These are phyloP conservation scores for Puccinia triticina DNA, from an alignment of 1,284 basidiomycete species.

Conservation along the genomic window DNA sequence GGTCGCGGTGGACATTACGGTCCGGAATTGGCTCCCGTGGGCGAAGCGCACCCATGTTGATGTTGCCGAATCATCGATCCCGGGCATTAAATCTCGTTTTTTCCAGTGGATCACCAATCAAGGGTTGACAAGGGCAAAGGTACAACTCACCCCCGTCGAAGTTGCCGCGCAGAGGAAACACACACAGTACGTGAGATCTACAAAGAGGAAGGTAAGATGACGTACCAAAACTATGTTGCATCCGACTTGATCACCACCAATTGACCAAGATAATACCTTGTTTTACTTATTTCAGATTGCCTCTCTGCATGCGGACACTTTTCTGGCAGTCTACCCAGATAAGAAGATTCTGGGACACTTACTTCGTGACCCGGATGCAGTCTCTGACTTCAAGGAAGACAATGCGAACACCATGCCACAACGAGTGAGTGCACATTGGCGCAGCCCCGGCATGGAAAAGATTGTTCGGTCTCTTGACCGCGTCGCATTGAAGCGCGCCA, in stretches of 20 bases:
- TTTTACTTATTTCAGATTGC: constrained; percentile 5
- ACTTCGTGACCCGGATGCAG: constrained; percentile 9
- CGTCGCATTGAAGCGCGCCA: not conserved
- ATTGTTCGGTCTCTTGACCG: not conserved
- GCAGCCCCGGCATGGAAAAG: not conserved
- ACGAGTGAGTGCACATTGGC: not conserved
- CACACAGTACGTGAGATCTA: not conserved
- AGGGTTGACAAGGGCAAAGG: not conserved
- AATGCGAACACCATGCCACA: not conserved
- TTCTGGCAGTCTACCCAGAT: not conserved
- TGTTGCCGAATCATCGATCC: not conserved
- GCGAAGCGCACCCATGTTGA: not conserved
- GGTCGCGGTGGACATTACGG: not conserved
- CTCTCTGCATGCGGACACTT: not conserved
- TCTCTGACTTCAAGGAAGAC: not conserved
- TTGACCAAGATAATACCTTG: not conserved
- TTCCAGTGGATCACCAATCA: constrained; percentile 8
- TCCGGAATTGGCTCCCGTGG: not conserved
- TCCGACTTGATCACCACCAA: not conserved
- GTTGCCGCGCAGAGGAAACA: not conserved
- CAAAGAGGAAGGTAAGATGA: constrained; percentile 22
- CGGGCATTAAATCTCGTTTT: not conserved
- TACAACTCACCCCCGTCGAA: not conserved
- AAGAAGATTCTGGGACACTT: constrained; percentile 7
- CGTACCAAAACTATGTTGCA: not conserved